Evolutionary conservation across 163 green algal species (phyloP).

Genomic region (Scenedesmus sp.): DNA sequence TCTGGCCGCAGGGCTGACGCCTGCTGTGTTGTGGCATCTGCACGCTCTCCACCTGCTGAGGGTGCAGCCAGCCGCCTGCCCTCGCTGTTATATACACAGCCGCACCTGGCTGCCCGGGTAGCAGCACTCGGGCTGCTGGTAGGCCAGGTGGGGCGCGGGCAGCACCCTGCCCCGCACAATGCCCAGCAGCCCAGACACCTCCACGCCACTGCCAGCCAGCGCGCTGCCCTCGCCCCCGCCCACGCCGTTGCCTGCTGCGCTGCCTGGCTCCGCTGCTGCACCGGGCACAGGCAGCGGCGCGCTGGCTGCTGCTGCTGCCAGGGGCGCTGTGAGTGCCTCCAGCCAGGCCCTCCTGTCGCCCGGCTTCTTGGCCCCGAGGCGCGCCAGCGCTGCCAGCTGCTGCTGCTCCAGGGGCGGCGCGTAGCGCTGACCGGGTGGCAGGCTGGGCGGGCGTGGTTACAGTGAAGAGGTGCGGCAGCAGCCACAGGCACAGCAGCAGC

Average conservation of each 20-base stretch:
- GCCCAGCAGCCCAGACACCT: slow-evolving; percentile 26
- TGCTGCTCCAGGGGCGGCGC: not conserved
- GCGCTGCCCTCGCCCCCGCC: not conserved
- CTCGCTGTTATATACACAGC: no score
- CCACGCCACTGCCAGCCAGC: slow-evolving; percentile 28
- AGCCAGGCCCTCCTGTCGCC: slow-evolving; percentile 40
- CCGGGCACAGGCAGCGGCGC: not conserved
- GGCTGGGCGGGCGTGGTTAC: not conserved
- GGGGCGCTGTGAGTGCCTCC: slow-evolving; percentile 26
- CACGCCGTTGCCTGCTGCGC: not conserved
- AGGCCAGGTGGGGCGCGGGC: slow-evolving; percentile 44
- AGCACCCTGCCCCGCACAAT: slow-evolving; percentile 41
- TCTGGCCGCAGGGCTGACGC: not conserved
- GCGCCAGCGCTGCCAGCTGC: slow-evolving; percentile 19
- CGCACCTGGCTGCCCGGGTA: slow-evolving; percentile 48
- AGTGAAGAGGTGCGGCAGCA: not conserved
- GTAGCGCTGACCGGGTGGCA: slow-evolving; percentile 19
- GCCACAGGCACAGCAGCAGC: not conserved
- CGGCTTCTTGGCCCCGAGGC: slow-evolving; percentile 32
- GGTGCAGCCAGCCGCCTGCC: not conserved
- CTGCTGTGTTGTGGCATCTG: not conserved
- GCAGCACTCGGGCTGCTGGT: slow-evolving; percentile 41
- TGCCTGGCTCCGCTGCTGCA: slow-evolving; percentile 4
- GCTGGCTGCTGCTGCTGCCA: slow-evolving; percentile 30
- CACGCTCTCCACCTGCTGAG: not conserved